Evolutionary conservation across 495 filamentous ascomycete genomes (phyloP).

Genomic region (Penicillium paxilli): DNA sequence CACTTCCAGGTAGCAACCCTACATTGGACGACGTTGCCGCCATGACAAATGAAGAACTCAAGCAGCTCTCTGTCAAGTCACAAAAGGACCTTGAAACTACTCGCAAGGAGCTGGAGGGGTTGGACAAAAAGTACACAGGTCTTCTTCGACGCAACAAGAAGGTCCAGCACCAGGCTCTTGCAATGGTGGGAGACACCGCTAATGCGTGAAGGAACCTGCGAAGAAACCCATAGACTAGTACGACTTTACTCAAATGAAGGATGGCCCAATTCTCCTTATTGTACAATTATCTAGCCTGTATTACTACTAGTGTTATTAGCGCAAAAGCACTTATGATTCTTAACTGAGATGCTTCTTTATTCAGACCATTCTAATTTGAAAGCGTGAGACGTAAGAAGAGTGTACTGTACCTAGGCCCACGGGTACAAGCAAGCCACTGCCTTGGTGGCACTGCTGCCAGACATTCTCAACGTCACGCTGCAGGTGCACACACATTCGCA

Average conservation of each 20-base stretch:
- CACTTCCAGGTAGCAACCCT: constrained; percentile 31
- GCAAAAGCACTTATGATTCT: too few species aligned
- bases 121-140: constrained; percentile 48
- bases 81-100: constrained; percentile 44
- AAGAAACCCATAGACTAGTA: not conserved
- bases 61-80: constrained; percentile 34
- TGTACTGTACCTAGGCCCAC: too few species aligned
- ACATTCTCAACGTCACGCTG: too few species aligned
- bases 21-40: constrained; percentile 43
- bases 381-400: too few species aligned
- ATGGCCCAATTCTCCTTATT: not conserved
- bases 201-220: not conserved
- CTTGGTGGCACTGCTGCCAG: too few species aligned
- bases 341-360: too few species aligned
- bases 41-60: constrained; percentile 45
- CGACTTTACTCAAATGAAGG: not conserved
- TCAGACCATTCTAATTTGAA: too few species aligned
- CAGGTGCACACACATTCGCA: too few species aligned
- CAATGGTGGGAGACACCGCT: constrained; percentile 1
- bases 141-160: constrained; percentile 53
- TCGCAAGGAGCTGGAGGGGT: constrained; percentile 43
- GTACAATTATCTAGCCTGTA: not conserved
- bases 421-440: too few species aligned
- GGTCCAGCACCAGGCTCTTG: constrained; percentile 42
- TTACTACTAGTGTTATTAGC: too few species aligned